Evolutionary conservation across 106 monocot species (phyloP), one percentile per base, ranked within the genome.

Genomic region (Dendrobium chrysotoxum): DNA sequence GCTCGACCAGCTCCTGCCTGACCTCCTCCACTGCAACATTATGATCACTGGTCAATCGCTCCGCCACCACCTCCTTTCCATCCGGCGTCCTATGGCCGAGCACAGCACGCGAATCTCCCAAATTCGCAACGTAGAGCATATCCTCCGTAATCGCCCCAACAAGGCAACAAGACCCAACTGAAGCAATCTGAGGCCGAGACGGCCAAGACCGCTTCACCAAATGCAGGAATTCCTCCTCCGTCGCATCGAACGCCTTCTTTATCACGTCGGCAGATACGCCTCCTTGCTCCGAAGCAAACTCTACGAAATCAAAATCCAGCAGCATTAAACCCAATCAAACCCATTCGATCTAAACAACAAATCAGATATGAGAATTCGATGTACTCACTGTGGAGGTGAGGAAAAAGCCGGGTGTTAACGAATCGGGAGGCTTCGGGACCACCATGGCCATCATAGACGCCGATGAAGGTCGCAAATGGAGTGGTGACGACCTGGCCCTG

Each of bases 101-200:
- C n/a, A 94, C 90, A 11, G 92, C 94, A 70, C 91, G 83, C 1
- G 90, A 94, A 46, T 94, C 94, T 70, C 94, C 94, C 78, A 88
- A 76, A 79, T 94, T 94, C 30, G 94, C 94, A 31, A 94, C 91
- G 58, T 94, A 91, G 35, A 94, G 81, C 40, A 76, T 72, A 47
- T 88, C 91, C n/a, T 74, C 86, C 17, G 91, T 53, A 71, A 94
- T 94, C 41, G 82, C 89, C 7, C 93, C 93, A n/a, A 93, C 42
- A 35, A 35, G 35, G 35, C 35, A 35, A 35, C 35, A 35, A 1
- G 35, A 35, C 35, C 35, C 35, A 35, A 88, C 93, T 4, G 93
- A 83, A 11, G 91, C 93, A 21, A 93, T 93, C 85, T 90, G 82
- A 23, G 93, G 93, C 65, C 76, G 80, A 42, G 87, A 70, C 30